Base-by-base conservation (phyloP, 1,284 basidiomycete species). In the Fomitopsis betulina region DNA sequence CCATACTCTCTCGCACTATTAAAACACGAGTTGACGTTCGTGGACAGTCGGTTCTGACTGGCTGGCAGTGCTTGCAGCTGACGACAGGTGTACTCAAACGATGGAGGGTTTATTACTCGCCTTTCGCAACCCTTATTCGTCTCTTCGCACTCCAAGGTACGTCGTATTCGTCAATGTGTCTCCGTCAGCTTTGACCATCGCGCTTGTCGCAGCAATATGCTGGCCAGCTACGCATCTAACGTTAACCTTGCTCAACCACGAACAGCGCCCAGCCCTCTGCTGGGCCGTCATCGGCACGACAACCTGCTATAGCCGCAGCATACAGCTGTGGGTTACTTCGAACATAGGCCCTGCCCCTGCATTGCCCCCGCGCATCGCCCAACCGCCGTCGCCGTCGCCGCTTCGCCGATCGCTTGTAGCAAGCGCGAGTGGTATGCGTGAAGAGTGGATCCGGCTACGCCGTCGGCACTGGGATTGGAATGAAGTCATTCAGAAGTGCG, bases 141-240 rank as follows among this genome's bases (percentile, higher is more conserved):
- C 83, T 94, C 2, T 79, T 94, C 50, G 91, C 88, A 0, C 76
- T 94, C 1, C 92, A 94, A 72, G 86, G 70, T 68, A 52, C 39
- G 66, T 54, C 23, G 32, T 27, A 19, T 25, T 12, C 40, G 21
- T 7, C 38, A 35, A 38, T 25, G 19, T n/a, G 8, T 3, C 21
- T n/a, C 19, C 17, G 5, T 21, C 50, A 0, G 13, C 13, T 15
- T 23, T 25, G 7, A 21, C 39, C n/a, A 12, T 10, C 27, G n/a
- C 38, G 25, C 13, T 23, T 21, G n/a, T n/a, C 19, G 17, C 38
- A 73, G 88, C 89, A 8, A 93, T 94, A 60, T 90, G 91, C 70
- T 94, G 93, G 92, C 91, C 91, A 2, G 87, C 91, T 9, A 93
- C 92, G 7, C 89, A 92, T 60, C 71, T 90, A 37, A 92, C 89